Percentiles rank a stretch among this genome's conserved stretches.
Evolutionary conservation across 2,329 filamentous ascomycete species (phyloP).

Genomic region (Dothistroma septosporum): DNA sequence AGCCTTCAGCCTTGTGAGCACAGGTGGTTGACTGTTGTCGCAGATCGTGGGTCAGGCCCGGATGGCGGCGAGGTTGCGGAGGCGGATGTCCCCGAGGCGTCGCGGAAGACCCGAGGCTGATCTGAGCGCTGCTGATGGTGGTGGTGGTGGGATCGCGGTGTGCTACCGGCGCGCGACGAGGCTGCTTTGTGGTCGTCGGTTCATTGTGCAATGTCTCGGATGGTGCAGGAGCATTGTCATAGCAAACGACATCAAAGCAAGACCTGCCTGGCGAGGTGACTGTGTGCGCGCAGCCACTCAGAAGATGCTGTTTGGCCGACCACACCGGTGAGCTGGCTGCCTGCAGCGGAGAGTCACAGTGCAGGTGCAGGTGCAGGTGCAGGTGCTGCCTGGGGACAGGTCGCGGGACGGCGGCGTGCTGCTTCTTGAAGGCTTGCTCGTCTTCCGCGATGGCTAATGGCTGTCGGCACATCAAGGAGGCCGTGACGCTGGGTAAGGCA

Average conservation of each 20-base stretch:
- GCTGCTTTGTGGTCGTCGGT: slow-evolving; percentile 13
- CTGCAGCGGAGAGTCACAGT: slow-evolving; percentile 11
- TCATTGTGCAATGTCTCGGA: slow-evolving; percentile 29
- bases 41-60: slow-evolving; percentile 3
- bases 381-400: slow-evolving; percentile 3
- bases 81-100: slow-evolving; percentile 6
- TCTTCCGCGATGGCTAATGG: not conserved
- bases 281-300: slow-evolving; percentile 26
- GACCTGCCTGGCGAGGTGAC: slow-evolving; percentile 17
- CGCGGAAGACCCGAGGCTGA: slow-evolving; percentile 1
- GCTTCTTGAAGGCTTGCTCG: slow-evolving; percentile 11
- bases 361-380: slow-evolving; percentile 6
- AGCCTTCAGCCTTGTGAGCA: not conserved
- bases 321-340: slow-evolving; percentile 17
- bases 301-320: slow-evolving; percentile 1
- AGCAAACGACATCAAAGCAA: slow-evolving; percentile 10
- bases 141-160: not conserved
- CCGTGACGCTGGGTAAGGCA: slow-evolving; percentile 13
- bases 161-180: slow-evolving; percentile 11
- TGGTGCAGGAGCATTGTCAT: slow-evolving; percentile 18
- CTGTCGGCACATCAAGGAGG: not conserved
- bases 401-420: slow-evolving; percentile 3
- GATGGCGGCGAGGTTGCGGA: slow-evolving; percentile 1
- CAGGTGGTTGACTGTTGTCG: not conserved
- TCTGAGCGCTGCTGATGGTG: slow-evolving; percentile 2